Percentiles rank a stretch among this genome's conserved stretches.
Conservation (phyloP, 1,284 basidiomycete genomes). For the Moesziomyces antarcticus region DNA sequence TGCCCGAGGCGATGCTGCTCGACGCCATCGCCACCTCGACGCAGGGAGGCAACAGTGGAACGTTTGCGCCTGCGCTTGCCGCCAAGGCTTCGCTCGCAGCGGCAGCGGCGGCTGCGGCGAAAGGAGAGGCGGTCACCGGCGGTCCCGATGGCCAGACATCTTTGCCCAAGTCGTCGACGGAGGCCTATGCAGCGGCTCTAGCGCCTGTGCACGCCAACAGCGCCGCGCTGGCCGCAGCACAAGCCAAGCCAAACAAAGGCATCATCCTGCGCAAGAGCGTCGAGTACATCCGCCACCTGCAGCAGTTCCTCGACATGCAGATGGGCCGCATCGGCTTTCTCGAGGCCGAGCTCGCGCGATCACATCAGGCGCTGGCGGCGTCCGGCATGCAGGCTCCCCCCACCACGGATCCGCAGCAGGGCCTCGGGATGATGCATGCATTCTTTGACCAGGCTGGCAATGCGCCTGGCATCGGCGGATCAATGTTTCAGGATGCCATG, state of each 20-base stretch:
- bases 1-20: slow-evolving; percentile 75
- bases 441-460: slow-evolving; percentile 31
- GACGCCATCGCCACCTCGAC: slow-evolving; percentile 61
- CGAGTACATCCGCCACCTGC: slow-evolving; percentile 64
- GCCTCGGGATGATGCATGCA: slow-evolving; percentile 47
- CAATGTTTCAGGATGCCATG: slow-evolving; percentile 14
- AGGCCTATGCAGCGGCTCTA: slow-evolving; percentile 51
- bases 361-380: slow-evolving; percentile 38
- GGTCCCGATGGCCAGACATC: slow-evolving; percentile 12
- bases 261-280: slow-evolving; percentile 66
- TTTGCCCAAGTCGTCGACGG: slow-evolving; percentile 46
- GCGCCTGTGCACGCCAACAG: slow-evolving; percentile 57
- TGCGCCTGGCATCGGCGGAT: slow-evolving; percentile 1
- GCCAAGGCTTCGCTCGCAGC: slow-evolving; percentile 48
- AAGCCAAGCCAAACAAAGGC: slow-evolving; percentile 67
- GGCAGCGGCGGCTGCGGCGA: slow-evolving; percentile 37
- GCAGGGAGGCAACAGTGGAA: slow-evolving; percentile 56
- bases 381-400: slow-evolving; percentile 49
- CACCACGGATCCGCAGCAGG: slow-evolving; percentile 43
- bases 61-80: slow-evolving; percentile 49
- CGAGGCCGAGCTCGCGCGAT: slow-evolving; percentile 51
- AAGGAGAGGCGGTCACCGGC: slow-evolving; percentile 24
- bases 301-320: slow-evolving; percentile 64
- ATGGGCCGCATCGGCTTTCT: slow-evolving; percentile 57
- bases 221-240: slow-evolving; percentile 57